Conservation (phyloP, 2,329 filamentous ascomycete species). For the Rosellinia necatrix region DNA sequence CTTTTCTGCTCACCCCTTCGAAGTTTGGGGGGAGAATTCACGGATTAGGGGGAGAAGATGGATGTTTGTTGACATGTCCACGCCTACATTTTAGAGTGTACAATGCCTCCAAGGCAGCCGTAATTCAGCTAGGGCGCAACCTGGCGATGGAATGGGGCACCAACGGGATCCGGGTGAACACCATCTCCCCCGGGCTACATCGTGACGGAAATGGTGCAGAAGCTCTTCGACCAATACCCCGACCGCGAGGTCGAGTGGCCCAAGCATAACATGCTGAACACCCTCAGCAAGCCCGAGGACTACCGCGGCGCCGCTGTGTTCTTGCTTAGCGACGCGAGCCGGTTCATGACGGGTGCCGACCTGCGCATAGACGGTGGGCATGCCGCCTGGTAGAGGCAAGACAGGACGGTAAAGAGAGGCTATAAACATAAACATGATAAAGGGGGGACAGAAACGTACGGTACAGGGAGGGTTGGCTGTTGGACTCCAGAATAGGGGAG, state of each 20-base stretch:
- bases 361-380: conserved; percentile 75
- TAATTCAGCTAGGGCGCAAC: conserved; percentile 72
- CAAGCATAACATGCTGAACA: conserved; percentile 81
- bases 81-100: conserved; percentile 59
- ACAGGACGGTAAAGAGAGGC: not conserved
- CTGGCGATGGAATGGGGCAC: conserved; percentile 75
- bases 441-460: not conserved
- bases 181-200: conserved; percentile 81
- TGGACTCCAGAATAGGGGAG: no score
- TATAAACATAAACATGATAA: not conserved
- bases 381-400: conserved; percentile 55
- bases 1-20: no score
- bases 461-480: conserved; percentile 8
- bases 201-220: conserved; percentile 81
- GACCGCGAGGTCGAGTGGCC: conserved; percentile 73
- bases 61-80: not conserved
- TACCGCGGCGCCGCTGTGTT: conserved; percentile 74
- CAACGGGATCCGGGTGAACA: conserved; percentile 78
- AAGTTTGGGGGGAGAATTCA: not conserved
- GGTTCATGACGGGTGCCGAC: conserved; percentile 73
- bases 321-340: conserved; percentile 68
- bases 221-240: conserved; percentile 76
- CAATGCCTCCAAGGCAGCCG: conserved; percentile 76
- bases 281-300: conserved; percentile 69
- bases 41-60: no score